Evolutionary conservation across 805 yeast genomes (phyloP), one percentile per base, ranked within the genome.

Genomic region (Ogataea ganodermae): DNA sequence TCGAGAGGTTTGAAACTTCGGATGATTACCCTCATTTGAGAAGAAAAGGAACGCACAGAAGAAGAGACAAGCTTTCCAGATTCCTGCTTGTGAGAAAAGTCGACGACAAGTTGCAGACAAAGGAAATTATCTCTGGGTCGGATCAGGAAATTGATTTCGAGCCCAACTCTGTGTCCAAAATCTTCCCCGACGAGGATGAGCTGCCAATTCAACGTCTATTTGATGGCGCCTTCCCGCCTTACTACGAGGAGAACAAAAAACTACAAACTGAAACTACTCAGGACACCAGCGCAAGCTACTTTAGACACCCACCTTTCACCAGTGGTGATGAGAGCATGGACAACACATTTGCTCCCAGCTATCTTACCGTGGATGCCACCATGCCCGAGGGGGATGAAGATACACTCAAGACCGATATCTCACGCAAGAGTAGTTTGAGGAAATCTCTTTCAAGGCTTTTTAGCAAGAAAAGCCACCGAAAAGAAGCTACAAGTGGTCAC

Each of bases 391-490:
- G 10, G 2, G 39, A 33, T 10, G 33, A 24, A n/a, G 26, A 23
- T 6, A 27, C 46, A 27, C 35, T 12, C 20, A 32, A 27, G 30
- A 16, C 9, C 32, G 33, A 33, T 12, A 9, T 20, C 17, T 7
- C 18, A 4, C 38, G 38, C 20, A 46, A 46, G 35, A 32, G 16
- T n/a, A 51, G 55, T n/a, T 13, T 55, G 16, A 46, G 53, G 36
- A 45, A 53, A 30, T 49, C 59, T 3, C 23, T 55, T 17, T 50
- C 56, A 6, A 48, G 37, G 30, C 27, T 55, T 4, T 55, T 55
- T 38, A 23, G 35, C 31, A 51, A 38, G 18, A 52, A 32, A 37
- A 35, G 48, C 17, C 22, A 39, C 42, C 27, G 24, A 18, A 18
- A 35, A 16, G 44, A 27, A 14, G 24, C 31, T 22, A 43, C 18